Evolutionary conservation across 192 early-diverging fungal genomes (phyloP).

Genomic region (Rhizophagus clarus): DNA sequence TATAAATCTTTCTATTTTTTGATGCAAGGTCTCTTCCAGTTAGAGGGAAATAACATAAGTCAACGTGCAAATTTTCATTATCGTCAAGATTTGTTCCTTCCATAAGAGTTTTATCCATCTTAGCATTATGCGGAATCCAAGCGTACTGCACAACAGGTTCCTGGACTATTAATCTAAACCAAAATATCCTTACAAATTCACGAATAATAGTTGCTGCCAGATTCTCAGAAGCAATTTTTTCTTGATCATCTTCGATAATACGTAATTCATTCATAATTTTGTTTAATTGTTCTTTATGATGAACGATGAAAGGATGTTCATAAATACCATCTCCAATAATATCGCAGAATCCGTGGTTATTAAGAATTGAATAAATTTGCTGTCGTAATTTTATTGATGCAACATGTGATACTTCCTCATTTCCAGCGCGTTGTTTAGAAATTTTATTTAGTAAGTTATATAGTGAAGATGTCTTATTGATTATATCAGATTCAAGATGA

Average conservation of each 20-base stretch:
- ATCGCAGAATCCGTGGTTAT: neutral
- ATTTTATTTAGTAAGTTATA: neutral
- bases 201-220: neutral
- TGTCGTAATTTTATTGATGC: neutral
- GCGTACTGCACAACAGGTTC: neutral
- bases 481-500: neutral
- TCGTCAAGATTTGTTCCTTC: no score
- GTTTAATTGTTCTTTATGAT: neutral
- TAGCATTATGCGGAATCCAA: neutral
- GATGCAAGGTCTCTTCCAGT: no score
- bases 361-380: neutral
- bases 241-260: neutral
- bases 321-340: no score
- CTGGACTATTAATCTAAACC: neutral
- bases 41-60: no score
- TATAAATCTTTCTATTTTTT: no score
- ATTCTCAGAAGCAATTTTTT: neutral
- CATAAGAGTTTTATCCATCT: no score
- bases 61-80: no score
- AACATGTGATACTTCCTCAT: neutral
- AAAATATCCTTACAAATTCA: neutral
- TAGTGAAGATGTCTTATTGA: no score
- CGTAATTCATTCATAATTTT: neutral
- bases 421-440: neutral
- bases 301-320: neutral